Conservation (phyloP, 1,139 yeast species). For the Pichia sp. region DNA sequence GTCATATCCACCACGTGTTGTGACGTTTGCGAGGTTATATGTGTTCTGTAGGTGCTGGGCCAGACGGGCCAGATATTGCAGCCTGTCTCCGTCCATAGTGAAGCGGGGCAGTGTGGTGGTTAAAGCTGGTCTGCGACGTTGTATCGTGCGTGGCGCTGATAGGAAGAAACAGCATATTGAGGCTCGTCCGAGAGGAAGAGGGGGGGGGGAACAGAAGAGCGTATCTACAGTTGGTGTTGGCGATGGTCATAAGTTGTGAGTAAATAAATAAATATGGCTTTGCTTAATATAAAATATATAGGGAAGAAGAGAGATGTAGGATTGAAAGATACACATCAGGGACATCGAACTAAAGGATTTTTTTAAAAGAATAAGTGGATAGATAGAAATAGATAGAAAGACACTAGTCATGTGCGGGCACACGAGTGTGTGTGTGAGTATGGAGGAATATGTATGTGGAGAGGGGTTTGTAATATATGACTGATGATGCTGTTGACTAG, state of each 20-base stretch:
- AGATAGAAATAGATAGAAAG: not conserved
- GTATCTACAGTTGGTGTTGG: too few species aligned
- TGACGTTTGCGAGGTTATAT: not conserved
- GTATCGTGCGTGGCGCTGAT: too few species aligned
- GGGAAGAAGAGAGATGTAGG: not conserved
- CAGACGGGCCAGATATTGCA: not conserved
- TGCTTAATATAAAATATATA: not conserved
- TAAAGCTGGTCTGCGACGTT: too few species aligned
- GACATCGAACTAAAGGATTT: not conserved
- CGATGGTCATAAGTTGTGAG: not conserved
- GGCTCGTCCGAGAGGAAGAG: too few species aligned
- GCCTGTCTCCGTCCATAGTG: not conserved
- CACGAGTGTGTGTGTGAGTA: not conserved
- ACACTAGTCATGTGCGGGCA: not conserved
- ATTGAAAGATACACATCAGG: not conserved
- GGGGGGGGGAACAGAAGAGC: too few species aligned
- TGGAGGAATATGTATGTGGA: not conserved
- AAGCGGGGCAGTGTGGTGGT: too few species aligned
- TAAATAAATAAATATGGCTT: not conserved
- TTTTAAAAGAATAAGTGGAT: not conserved
- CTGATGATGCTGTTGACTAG: slow-evolving; percentile 28
- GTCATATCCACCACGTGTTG: not conserved
- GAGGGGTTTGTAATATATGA: not conserved
- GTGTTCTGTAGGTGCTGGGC: not conserved
- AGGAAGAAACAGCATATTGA: too few species aligned